phyloP scores from a whole-genome alignment of 2,329 filamentous ascomycete species.

The Nectriaceae sp. region DNA sequence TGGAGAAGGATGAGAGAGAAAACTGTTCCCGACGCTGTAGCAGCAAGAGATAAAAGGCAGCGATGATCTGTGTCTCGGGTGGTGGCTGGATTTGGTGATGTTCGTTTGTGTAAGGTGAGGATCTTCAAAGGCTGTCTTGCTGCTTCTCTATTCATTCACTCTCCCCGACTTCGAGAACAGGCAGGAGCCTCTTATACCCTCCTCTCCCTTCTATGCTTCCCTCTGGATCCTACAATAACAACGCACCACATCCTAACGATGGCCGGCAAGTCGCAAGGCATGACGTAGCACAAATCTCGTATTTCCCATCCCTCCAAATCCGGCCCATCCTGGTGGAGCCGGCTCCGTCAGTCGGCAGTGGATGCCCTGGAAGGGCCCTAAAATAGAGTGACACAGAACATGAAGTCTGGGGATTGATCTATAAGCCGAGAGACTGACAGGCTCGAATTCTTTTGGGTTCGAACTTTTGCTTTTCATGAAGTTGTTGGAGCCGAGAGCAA shows the following conservation, averaged over 20 bases:
- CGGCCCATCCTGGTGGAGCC: background rate
- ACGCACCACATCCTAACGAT: too few species aligned
- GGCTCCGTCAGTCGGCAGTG: background rate
- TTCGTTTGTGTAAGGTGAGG: background rate
- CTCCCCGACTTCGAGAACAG: background rate
- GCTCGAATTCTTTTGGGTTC: too few species aligned
- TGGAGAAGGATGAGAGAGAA: constrained; percentile 1
- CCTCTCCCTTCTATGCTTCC: background rate
- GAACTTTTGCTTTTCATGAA: too few species aligned
- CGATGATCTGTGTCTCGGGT: background rate
- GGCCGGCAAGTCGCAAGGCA: background rate
- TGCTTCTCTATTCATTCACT: background rate
- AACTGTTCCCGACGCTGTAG: too few species aligned
- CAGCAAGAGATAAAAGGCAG: background rate
- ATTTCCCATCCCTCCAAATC: background rate
- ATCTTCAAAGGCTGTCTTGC: background rate
- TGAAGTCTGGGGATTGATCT: background rate
- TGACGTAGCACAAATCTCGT: constrained; percentile 3
- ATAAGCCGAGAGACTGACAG: background rate
- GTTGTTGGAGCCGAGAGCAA: too few species aligned
- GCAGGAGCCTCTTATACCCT: background rate
- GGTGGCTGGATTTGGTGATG: background rate
- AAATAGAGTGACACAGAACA: background rate
- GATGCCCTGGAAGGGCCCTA: background rate
- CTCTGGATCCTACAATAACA: background rate